A percentile compares a stretch with the other conserved stretches of the same genome.
These are phyloP conservation scores for Plectosphaerella sp. DNA, from an alignment of 2,329 filamentous ascomycete species.

Conservation along the genomic window DNA sequence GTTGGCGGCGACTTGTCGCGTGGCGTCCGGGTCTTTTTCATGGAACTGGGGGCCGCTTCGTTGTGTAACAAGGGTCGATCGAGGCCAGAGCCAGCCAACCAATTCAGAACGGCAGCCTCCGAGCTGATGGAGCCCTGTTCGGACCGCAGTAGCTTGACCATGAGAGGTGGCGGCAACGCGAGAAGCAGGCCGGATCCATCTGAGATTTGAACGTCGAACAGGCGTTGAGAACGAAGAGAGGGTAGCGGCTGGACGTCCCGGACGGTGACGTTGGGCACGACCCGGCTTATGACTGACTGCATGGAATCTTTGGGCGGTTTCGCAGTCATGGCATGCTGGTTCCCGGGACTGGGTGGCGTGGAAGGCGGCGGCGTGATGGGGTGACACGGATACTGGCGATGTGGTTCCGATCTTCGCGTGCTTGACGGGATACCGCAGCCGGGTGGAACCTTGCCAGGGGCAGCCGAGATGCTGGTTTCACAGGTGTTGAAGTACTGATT, in stretches of 20 bases:
- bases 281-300: slow-evolving; percentile 27
- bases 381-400: background rate
- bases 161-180: slow-evolving; percentile 35
- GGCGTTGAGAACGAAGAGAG: slow-evolving; percentile 31
- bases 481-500: too few species aligned
- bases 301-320: slow-evolving; percentile 24
- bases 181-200: slow-evolving; percentile 35
- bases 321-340: slow-evolving; percentile 26
- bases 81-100: slow-evolving; percentile 18
- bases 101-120: slow-evolving; percentile 40
- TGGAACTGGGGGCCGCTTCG: background rate
- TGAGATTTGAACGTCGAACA: slow-evolving; percentile 37
- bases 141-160: slow-evolving; percentile 39
- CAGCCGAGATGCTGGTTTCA: too few species aligned
- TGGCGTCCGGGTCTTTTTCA: too few species aligned
- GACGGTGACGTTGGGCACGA: slow-evolving; percentile 25
- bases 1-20: too few species aligned
- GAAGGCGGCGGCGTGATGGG: background rate
- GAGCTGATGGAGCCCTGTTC: slow-evolving; percentile 39
- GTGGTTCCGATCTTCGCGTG: slow-evolving; percentile 3
- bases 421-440: slow-evolving; percentile 9
- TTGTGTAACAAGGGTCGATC: background rate
- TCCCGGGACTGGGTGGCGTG: background rate
- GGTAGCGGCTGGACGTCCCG: slow-evolving; percentile 26
- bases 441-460: slow-evolving; percentile 9